Evolutionary conservation across 805 yeast genomes (phyloP), one percentile per base, ranked within the genome.

Genomic region (Metschnikowia colocasiae): DNA sequence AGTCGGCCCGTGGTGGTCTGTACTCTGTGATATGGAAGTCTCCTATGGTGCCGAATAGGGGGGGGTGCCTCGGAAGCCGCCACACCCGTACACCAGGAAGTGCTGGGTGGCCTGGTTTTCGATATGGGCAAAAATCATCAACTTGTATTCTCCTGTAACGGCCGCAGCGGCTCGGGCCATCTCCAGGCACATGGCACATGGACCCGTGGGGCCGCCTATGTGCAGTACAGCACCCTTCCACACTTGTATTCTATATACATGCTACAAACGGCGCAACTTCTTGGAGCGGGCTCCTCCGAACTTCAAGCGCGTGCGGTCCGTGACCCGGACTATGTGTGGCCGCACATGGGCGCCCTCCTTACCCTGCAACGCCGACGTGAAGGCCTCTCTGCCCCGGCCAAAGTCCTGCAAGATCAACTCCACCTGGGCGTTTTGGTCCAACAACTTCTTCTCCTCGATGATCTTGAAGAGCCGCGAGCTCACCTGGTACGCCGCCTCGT

Each of bases 271-370:
- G 74, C 97, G 85, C 48, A 75, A 75, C 64, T 83, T 81, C 68
- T 92, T 95, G 18, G 96, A 76, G 59, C 94, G 81, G 40, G 80
- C 84, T 75, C 98, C 98, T 75, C 99, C 99, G 60, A 88, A 88
- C 67, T 87, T 85, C 73, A 92, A 76, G 48, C 79, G 79, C 5
- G 99, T 89, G 54, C 78, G 75, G 60, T 92, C 98, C 41, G 85
- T 77, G 27, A 92, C 70, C 59, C 90, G 80, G 29, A 78, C 76
- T 32, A 94, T 78, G 46, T 78, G 73, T n/a, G 77, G 75, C 61
- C 88, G 79, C 33, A 94, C 73, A 27, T 73, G 67, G 35, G 75
- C 68, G 45, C 97, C 97, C 72, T 92, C 98, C 62, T 86, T 87
- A 57, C 97, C 97, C 58, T 80, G 80, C 54, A 92, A 76, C 1